Evolutionary conservation across 805 yeast species (phyloP).

Genomic region (Saccharomycopsis fodiens): DNA sequence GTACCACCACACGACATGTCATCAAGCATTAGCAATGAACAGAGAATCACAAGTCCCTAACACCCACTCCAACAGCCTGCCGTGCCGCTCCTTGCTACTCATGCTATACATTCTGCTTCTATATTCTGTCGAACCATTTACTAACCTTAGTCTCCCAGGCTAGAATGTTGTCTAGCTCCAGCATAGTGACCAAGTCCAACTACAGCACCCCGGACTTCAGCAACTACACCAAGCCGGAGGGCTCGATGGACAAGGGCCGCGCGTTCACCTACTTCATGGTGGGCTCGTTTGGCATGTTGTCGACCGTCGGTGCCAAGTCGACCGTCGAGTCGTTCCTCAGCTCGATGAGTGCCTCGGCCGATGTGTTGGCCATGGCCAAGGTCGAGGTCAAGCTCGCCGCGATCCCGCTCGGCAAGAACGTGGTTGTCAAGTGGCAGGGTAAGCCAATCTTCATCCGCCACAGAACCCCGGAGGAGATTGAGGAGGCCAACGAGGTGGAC

Average conservation of each 20-base stretch:
- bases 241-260: constrained; percentile 54
- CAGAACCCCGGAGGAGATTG: constrained; percentile 89
- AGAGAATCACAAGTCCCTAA: no score
- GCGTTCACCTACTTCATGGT: constrained; percentile 95
- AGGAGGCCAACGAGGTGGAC: constrained; percentile 85
- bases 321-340: constrained; percentile 89
- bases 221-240: constrained; percentile 65
- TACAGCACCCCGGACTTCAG: constrained; percentile 90
- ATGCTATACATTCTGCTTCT: no score
- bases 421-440: constrained; percentile 99
- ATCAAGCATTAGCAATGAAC: no score
- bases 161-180: constrained; percentile 45
- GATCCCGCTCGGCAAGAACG: constrained; percentile 96
- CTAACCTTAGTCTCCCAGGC: constrained; percentile 16
- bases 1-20: no score
- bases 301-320: constrained; percentile 93
- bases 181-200: constrained; percentile 54
- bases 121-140: no score
- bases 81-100: no score
- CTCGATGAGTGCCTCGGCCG: constrained; percentile 97
- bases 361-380: constrained; percentile 98
- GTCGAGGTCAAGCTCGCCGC: constrained; percentile 92
- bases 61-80: no score
- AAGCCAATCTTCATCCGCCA: constrained; percentile 99
- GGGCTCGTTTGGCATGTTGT: constrained; percentile 85